Conservation (phyloP, 2,329 filamentous ascomycete genomes). For the Fusarium sarcochroum region DNA sequence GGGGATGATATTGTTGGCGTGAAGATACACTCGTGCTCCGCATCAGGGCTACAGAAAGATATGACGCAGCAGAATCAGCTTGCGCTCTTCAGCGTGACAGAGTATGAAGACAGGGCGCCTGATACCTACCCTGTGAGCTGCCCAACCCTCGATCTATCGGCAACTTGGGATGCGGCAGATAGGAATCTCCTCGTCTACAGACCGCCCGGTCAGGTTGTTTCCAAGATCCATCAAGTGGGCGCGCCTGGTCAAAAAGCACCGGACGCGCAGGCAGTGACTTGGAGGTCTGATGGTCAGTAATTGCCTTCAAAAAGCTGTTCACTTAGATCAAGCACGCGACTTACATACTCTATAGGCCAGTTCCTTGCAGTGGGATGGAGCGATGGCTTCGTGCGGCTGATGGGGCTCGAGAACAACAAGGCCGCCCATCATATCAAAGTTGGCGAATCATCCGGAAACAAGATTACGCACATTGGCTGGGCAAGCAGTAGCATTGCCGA, state of each 20-base stretch:
- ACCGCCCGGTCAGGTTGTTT: conserved; percentile 78
- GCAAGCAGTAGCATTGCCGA: conserved; percentile 60
- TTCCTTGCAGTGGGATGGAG: conserved; percentile 87
- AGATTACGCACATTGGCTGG: conserved; percentile 69
- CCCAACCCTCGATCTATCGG: conserved; percentile 87
- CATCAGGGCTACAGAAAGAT: conserved; percentile 10
- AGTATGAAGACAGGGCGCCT: conserved; percentile 68
- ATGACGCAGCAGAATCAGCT: conserved; percentile 56
- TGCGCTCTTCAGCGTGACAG: conserved; percentile 68
- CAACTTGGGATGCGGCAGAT: conserved; percentile 75
- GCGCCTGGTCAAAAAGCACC: conserved; percentile 58
- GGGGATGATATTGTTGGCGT: conserved; percentile 9
- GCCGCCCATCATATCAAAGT: conserved; percentile 79
- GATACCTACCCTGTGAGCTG: conserved; percentile 78
- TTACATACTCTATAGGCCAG: conserved; percentile 66
- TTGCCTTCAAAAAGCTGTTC: neutral
- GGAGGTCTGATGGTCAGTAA: conserved; percentile 76
- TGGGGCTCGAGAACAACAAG: conserved; percentile 86
- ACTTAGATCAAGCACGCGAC: neutral
- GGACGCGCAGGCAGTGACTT: conserved; percentile 66
- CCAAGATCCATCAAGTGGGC: conserved; percentile 64
- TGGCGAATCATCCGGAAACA: conserved; percentile 58
- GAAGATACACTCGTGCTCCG: neutral
- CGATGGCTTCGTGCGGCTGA: conserved; percentile 81
- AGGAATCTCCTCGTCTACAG: conserved; percentile 82